A percentile compares a stretch with the other conserved stretches of the same genome.
phyloP scores from a whole-genome alignment of 257 asterid genomes.

The Paulownia fortunei region DNA sequence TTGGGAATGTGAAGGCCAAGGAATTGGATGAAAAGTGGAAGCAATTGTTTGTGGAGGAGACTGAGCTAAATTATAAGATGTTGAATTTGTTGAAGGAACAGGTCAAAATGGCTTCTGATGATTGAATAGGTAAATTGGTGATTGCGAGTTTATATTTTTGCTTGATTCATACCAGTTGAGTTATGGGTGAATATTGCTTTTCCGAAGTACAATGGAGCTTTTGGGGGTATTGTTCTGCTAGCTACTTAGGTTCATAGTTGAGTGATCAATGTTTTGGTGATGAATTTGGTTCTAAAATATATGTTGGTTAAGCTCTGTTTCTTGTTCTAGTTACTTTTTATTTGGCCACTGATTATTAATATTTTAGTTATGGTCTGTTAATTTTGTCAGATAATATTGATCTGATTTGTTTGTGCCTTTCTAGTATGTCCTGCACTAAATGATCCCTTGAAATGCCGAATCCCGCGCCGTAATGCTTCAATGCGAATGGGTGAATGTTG shows the following conservation, averaged over 20 bases:
- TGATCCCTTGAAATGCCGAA: background rate
- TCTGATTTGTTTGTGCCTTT: background rate
- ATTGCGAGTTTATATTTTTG: constrained; percentile 20
- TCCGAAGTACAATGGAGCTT: background rate
- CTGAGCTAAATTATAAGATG: constrained; percentile 44
- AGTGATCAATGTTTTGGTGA: background rate
- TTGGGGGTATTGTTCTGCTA: background rate
- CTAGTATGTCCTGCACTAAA: background rate
- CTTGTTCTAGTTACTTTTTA: background rate
- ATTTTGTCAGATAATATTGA: background rate
- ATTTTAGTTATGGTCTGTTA: background rate
- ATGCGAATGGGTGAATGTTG: background rate
- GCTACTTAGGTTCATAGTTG: background rate
- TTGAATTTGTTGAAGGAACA: constrained; percentile 49
- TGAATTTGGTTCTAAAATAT: background rate
- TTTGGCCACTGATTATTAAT: background rate
- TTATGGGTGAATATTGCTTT: background rate
- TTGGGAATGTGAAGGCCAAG: constrained; percentile 52
- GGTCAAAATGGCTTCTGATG: constrained; percentile 35
- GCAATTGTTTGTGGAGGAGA: constrained; percentile 46
- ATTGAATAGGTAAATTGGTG: constrained; percentile 23
- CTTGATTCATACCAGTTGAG: background rate
- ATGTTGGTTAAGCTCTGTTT: background rate
- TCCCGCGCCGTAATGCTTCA: background rate
- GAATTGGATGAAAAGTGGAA: constrained; percentile 71